These are phyloP conservation scores for Fusarium sublunatum DNA, from an alignment of 2,329 filamentous ascomycete genomes.

Conservation along the genomic window DNA sequence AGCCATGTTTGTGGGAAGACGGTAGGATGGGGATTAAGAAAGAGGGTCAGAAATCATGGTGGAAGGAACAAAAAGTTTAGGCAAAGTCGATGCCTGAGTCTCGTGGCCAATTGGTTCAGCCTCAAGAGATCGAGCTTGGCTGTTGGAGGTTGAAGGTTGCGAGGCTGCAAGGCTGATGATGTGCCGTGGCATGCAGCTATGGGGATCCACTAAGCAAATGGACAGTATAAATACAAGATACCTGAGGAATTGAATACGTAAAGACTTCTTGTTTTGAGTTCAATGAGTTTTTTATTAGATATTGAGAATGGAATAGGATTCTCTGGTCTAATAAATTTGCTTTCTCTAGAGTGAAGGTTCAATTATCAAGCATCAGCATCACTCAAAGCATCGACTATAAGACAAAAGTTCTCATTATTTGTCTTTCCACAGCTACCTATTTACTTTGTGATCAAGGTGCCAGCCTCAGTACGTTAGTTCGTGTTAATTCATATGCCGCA, in stretches of 20 bases:
- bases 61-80: constrained; percentile 11
- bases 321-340: no score
- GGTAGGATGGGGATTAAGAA: constrained; percentile 15
- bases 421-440: neutral
- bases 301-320: no score
- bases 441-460: neutral
- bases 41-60: constrained; percentile 35
- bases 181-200: constrained; percentile 31
- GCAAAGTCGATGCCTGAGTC: constrained; percentile 23
- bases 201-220: constrained; percentile 35
- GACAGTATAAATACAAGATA: no score
- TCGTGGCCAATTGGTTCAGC: constrained; percentile 45
- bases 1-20: constrained; percentile 56
- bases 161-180: constrained; percentile 54
- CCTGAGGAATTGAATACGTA: no score
- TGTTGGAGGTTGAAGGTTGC: constrained; percentile 43
- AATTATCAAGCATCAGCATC: neutral
- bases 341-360: neutral
- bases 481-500: constrained; percentile 17
- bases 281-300: no score
- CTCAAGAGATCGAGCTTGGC: constrained; percentile 38
- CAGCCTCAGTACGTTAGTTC: constrained; percentile 24
- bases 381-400: neutral
- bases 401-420: no score
- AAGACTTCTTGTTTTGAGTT: no score